Percentiles rank a stretch among this genome's conserved stretches.
phyloP scores from a whole-genome alignment of 108 stramenopile genomes.

The Nitzschia sp. region DNA sequence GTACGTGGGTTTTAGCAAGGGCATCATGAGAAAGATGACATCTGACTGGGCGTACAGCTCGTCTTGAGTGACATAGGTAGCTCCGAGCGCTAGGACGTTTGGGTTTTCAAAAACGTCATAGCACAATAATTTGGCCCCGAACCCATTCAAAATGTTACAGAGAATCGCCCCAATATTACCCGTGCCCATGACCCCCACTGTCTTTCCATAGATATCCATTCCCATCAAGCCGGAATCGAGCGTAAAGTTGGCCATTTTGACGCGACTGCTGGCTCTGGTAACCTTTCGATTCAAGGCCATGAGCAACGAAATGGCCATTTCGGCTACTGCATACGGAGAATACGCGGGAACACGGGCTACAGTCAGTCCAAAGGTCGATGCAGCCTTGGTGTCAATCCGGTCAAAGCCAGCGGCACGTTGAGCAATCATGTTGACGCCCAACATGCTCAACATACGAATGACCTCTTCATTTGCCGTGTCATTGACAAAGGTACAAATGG shows the following conservation, averaged over 20 bases:
- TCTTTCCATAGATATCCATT: slow-evolving; percentile 77
- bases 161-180: slow-evolving; percentile 82
- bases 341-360: slow-evolving; percentile 83
- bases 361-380: slow-evolving; percentile 60
- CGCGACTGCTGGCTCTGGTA: slow-evolving; percentile 55
- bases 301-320: slow-evolving; percentile 76
- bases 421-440: slow-evolving; percentile 68
- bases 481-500: slow-evolving; percentile 79
- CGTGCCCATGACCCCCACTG: slow-evolving; percentile 36
- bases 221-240: slow-evolving; percentile 76
- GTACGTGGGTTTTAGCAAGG: slow-evolving; percentile 57
- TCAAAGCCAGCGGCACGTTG: slow-evolving; percentile 54
- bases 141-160: slow-evolving; percentile 72
- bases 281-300: slow-evolving; percentile 78
- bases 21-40: slow-evolving; percentile 77
- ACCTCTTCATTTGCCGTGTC: slow-evolving; percentile 63
- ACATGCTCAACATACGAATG: slow-evolving; percentile 46
- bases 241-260: slow-evolving; percentile 78
- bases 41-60: slow-evolving; percentile 70
- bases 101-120: slow-evolving; percentile 71
- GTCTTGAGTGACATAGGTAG: slow-evolving; percentile 73
- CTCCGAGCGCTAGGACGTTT: slow-evolving; percentile 65
- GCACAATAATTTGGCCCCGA: slow-evolving; percentile 70
- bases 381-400: slow-evolving; percentile 72
- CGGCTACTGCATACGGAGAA: slow-evolving; percentile 83